These are phyloP conservation scores for Paramecium biaurelia DNA, from an alignment of 73 alveolate species.

Conservation along the genomic window DNA sequence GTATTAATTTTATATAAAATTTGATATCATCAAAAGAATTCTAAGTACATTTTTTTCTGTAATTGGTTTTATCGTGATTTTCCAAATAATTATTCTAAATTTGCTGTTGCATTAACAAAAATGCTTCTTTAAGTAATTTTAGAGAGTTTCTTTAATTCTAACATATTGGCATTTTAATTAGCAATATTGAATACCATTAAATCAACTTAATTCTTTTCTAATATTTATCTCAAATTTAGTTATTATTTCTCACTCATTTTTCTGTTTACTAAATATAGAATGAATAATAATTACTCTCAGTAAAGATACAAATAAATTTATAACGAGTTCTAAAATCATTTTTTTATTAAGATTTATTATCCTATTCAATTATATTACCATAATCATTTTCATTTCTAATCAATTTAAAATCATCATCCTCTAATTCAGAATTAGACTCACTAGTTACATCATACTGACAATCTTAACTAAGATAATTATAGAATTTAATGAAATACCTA, in stretches of 20 bases:
- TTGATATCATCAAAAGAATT: constrained; percentile 1
- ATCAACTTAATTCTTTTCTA: constrained; percentile 34
- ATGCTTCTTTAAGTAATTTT: constrained; percentile 27
- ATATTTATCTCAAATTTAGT: background rate
- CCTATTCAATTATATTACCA: background rate
- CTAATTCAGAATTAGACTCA: background rate
- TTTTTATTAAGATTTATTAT: background rate
- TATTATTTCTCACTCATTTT: background rate
- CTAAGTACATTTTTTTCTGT: constrained; percentile 40
- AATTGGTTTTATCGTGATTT: constrained; percentile 22
- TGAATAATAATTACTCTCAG: background rate
- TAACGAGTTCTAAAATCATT: constrained; percentile 20
- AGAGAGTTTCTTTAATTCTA: constrained; percentile 15
- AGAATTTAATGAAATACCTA: background rate
- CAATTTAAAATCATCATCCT: background rate
- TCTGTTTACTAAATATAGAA: background rate
- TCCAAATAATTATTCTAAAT: constrained; percentile 27
- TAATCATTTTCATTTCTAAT: background rate
- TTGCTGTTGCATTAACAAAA: constrained; percentile 49
- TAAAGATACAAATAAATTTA: constrained; percentile 41
- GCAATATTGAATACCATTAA: constrained; percentile 44
- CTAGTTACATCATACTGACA: background rate
- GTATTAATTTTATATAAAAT: background rate
- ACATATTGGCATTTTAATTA: constrained; percentile 31
- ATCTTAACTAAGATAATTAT: background rate